Percentiles rank a stretch among this genome's conserved stretches.
These are phyloP conservation scores for Cutaneotrichosporon mucoides DNA, from an alignment of 1,284 basidiomycete species.

Conservation along the genomic window DNA sequence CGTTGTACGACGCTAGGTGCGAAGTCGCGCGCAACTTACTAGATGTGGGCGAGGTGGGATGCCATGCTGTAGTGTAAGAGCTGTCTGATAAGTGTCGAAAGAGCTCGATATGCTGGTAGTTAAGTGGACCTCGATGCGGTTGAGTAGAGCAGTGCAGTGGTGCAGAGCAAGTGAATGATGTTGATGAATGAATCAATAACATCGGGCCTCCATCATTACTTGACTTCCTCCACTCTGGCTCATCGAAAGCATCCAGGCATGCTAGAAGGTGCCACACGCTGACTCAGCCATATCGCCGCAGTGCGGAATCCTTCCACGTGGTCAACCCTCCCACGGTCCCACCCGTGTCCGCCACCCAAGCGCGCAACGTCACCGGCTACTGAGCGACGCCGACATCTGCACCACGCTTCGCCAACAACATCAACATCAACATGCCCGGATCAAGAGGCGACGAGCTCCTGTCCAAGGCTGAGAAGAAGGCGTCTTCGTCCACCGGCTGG, in stretches of 20 bases:
- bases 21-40: conserved; percentile 30
- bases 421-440: conserved; percentile 27
- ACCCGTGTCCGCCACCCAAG: background rate
- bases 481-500: conserved; percentile 72
- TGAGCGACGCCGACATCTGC: background rate
- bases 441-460: conserved; percentile 55
- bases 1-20: too few species aligned
- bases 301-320: background rate
- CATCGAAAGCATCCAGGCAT: background rate
- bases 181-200: background rate
- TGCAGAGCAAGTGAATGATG: background rate
- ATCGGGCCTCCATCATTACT: background rate
- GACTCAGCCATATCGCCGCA: conserved; percentile 10
- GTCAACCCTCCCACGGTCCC: conserved; percentile 9
- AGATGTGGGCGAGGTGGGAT: conserved; percentile 48
- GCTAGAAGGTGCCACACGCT: conserved; percentile 11
- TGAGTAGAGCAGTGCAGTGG: conserved; percentile 2
- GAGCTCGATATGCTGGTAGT: conserved; percentile 10
- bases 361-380: conserved; percentile 4
- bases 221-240: background rate
- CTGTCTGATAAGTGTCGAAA: background rate
- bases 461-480: conserved; percentile 89
- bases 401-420: background rate
- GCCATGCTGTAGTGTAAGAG: conserved; percentile 32
- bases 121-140: conserved; percentile 3